phyloP scores from a whole-genome alignment of 116 monocot genomes.

The Papilionanthe hybrid region DNA sequence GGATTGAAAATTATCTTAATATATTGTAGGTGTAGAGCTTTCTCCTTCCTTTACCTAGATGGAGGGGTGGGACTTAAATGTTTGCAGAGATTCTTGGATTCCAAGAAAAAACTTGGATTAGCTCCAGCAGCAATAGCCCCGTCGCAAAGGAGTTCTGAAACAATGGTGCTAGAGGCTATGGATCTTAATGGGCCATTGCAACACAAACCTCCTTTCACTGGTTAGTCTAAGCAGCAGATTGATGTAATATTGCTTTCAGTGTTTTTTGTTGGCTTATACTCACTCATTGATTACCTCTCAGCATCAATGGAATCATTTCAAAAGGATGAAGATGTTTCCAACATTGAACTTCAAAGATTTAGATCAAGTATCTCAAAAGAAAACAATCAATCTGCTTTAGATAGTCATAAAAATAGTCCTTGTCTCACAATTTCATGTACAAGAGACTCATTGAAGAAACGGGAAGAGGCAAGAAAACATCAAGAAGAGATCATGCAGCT shows the following conservation, averaged over 20 bases:
- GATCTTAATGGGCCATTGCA: slow-evolving; percentile 30
- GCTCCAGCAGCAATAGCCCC: slow-evolving; percentile 69
- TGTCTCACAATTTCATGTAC: slow-evolving; percentile 39
- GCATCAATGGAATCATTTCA: too few relatives aligned
- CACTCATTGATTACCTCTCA: neutral
- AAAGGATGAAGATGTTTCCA: too few relatives aligned
- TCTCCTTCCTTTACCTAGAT: slow-evolving; percentile 66
- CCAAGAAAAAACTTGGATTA: slow-evolving; percentile 54
- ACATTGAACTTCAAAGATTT: too few relatives aligned
- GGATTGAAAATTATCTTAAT: neutral
- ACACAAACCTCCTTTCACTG: slow-evolving; percentile 33
- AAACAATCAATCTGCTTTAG: slow-evolving; percentile 36
- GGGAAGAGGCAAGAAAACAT: slow-evolving; percentile 45
- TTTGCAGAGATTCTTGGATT: slow-evolving; percentile 42
- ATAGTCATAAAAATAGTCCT: slow-evolving; percentile 23
- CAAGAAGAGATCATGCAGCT: slow-evolving; percentile 44
- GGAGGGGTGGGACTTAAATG: slow-evolving; percentile 48
- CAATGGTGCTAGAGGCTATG: slow-evolving; percentile 43
- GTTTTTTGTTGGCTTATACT: neutral
- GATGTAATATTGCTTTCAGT: neutral
- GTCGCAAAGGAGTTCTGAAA: slow-evolving; percentile 29
- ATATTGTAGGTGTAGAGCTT: slow-evolving; percentile 63
- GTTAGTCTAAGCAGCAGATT: slow-evolving; percentile 11
- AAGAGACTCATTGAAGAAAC: slow-evolving; percentile 24
- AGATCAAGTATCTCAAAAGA: slow-evolving; percentile 31